phyloP scores from a whole-genome alignment of 2,329 filamentous ascomycete genomes.

The Rhynchosporium agropyri region DNA sequence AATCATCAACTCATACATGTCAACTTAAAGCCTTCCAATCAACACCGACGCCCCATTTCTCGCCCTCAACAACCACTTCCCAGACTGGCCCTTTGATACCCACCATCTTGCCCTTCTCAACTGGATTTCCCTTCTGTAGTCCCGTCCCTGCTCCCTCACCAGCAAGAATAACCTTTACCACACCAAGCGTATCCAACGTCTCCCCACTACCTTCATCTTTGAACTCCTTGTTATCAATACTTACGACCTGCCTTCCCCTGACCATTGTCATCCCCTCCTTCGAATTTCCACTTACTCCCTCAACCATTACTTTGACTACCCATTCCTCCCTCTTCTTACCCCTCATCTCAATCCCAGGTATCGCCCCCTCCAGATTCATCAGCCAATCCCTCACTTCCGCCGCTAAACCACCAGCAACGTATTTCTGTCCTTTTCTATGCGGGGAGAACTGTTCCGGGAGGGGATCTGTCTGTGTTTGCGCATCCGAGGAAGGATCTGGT shows the following conservation, averaged over 20 bases:
- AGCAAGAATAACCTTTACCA: constrained; percentile 39
- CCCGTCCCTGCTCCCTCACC: constrained; percentile 37
- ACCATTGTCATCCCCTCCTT: constrained; percentile 39
- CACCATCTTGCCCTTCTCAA: constrained; percentile 36
- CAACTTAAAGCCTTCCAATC: constrained; percentile 41
- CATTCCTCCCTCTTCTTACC: constrained; percentile 32
- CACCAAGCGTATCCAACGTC: constrained; percentile 29
- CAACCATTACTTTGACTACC: constrained; percentile 38
- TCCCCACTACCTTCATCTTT: background rate
- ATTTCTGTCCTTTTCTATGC: constrained; percentile 52
- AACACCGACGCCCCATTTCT: constrained; percentile 43
- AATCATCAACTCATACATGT: constrained; percentile 5
- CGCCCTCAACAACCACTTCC: constrained; percentile 40
- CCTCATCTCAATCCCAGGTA: constrained; percentile 23
- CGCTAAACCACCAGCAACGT: constrained; percentile 52
- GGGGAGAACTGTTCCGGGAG: constrained; percentile 58
- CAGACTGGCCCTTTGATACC: constrained; percentile 43
- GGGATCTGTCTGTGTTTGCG: constrained; percentile 39
- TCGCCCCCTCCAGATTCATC: constrained; percentile 45
- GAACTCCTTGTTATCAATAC: constrained; percentile 7
- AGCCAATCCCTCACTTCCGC: constrained; percentile 54
- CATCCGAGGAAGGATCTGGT: constrained; percentile 31
- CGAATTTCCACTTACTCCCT: constrained; percentile 35
- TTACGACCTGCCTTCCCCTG: constrained; percentile 34
- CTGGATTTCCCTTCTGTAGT: constrained; percentile 35